Base-by-base conservation (phyloP, 2,329 filamentous ascomycete genomes). In the Nothomitra cinnamomea region DNA sequence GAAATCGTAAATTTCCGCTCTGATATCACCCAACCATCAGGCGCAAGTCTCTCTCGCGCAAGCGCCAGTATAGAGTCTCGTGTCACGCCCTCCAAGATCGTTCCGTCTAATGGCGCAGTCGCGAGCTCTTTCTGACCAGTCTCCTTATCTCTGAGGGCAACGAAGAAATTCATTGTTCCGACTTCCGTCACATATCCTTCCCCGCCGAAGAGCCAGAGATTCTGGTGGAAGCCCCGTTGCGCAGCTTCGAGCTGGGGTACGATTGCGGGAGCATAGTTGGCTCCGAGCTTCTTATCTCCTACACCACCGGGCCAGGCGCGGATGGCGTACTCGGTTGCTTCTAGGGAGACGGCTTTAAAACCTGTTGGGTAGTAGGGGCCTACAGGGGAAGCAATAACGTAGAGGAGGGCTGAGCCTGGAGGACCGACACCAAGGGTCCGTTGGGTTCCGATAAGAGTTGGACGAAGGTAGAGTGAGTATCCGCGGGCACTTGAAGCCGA, bases 241-340 rank as follows among this genome's bases (percentile, higher is more conserved):
- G 88, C 87, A 42, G 92, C 92, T 70, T 95, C 80, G 62, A 92
- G 79, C 71, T 98, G 92, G 17, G 92, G 92, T n/a, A 96, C 74
- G 63, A 98, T 90, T 73, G 92, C 96, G 4, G 92, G 92, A n/a
- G 92, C 92, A 68, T 98, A 98, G 78, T 98, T 98, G 64, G 90
- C 92, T 57, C 92, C 92, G 35, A 98, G 81, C 74, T 98, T 98
- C 80, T 92, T 94, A 74, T 96, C 88, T 62, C 92, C 92, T 32
- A 95, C 90, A 65, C 92, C 92, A 56, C 92, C 92, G 48, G 92
- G 92, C 92, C 92, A 98, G 55, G 92, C 92, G 60, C 92, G 87
- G 57, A 95, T 88, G 54, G 90, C 90, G 68, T 95, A 95, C 71
- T 94, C 85, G 53, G 92, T 96, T 24, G 92, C 92, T 72, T 96